A percentile compares a stretch with the other conserved stretches of the same genome.
Conservation (phyloP, 1,284 basidiomycete species). For the Tilletia horrida region DNA sequence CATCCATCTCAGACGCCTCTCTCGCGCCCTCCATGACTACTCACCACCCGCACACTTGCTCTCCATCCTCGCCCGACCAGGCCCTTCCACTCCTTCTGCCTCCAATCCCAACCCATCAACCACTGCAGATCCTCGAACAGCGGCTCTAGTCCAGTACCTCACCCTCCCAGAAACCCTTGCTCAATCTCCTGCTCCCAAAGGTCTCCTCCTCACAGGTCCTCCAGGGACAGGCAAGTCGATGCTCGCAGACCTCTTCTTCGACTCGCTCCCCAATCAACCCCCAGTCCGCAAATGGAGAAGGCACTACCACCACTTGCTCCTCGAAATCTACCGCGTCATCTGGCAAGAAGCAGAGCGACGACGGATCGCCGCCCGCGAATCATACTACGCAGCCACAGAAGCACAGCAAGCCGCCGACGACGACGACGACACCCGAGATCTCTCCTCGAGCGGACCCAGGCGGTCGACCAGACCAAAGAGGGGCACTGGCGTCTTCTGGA, state of each 20-base stretch:
- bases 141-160: slow-evolving; percentile 60
- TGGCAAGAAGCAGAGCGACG: slow-evolving; percentile 63
- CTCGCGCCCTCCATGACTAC: slow-evolving; percentile 60
- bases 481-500: slow-evolving; percentile 51
- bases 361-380: slow-evolving; percentile 37
- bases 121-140: slow-evolving; percentile 4
- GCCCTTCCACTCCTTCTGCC: slow-evolving; percentile 21
- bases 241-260: slow-evolving; percentile 67
- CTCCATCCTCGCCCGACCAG: slow-evolving; percentile 37
- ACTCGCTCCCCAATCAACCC: slow-evolving; percentile 61
- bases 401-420: too few species aligned
- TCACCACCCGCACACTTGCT: slow-evolving; percentile 58
- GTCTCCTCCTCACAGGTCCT: slow-evolving; percentile 60
- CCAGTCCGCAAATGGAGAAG: slow-evolving; percentile 60
- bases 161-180: slow-evolving; percentile 65
- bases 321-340: slow-evolving; percentile 67
- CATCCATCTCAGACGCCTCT: slow-evolving; percentile 63
- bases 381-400: slow-evolving; percentile 32
- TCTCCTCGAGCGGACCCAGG: background rate
- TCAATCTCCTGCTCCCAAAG: slow-evolving; percentile 63
- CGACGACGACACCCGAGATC: background rate
- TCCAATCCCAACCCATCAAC: slow-evolving; percentile 24
- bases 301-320: slow-evolving; percentile 68
- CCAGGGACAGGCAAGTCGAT: slow-evolving; percentile 64
- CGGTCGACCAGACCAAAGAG: slow-evolving; percentile 25